Evolutionary conservation across 2,329 filamentous ascomycete genomes (phyloP).

Genomic region (Colletotrichum tanaceti): DNA sequence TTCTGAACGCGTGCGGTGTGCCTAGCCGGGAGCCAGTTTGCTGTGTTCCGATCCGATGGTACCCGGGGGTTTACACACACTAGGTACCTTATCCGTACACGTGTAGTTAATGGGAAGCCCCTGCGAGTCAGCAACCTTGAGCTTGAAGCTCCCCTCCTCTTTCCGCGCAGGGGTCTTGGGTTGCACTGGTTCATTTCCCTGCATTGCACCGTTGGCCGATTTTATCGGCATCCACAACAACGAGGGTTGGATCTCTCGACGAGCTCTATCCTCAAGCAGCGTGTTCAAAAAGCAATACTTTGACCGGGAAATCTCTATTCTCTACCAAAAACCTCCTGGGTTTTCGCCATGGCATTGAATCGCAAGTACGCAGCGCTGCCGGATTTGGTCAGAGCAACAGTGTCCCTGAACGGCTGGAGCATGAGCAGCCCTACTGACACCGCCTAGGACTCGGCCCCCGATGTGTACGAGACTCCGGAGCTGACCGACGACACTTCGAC

Average conservation of each 20-base stretch:
- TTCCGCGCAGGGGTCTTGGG: conserved; percentile 14
- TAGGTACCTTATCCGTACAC: too few species aligned
- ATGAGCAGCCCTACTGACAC: conserved; percentile 37
- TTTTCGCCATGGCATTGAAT: conserved; percentile 73
- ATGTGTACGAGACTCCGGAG: conserved; percentile 96
- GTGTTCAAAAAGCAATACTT: neutral
- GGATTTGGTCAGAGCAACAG: conserved; percentile 69
- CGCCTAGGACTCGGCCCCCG: conserved; percentile 85
- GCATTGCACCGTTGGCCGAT: neutral
- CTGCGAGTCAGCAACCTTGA: conserved; percentile 20
- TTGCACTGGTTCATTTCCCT: conserved; percentile 8
- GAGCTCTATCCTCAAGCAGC: neutral
- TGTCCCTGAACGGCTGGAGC: neutral
- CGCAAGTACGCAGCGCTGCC: conserved; percentile 86
- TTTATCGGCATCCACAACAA: conserved; percentile 3
- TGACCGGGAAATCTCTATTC: neutral
- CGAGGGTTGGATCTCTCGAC: neutral
- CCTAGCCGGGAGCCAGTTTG: neutral
- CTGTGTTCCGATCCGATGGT: conserved; percentile 2
- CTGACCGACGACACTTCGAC: conserved; percentile 91
- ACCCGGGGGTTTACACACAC: too few species aligned
- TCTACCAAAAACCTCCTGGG: neutral
- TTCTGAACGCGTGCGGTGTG: conserved; percentile 27
- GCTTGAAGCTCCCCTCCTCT: conserved; percentile 29
- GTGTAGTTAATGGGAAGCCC: conserved; percentile 27